Evolutionary conservation across 495 filamentous ascomycete species (phyloP), one percentile per base, ranked within the genome.

Genomic region (Penicillium daleae): DNA sequence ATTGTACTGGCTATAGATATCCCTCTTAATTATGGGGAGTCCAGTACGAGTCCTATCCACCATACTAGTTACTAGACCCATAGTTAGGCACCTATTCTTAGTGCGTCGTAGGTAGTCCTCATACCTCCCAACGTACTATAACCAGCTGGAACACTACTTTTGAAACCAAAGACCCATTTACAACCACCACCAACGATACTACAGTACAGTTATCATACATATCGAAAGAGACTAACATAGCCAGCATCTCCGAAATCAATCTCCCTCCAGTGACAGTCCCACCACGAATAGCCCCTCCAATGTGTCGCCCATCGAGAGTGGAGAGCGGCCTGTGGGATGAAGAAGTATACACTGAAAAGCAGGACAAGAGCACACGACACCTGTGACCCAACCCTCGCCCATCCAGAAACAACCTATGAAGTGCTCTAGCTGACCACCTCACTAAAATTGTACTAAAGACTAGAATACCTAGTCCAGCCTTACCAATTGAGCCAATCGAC

Each of bases 401-500:
- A 27, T 29, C 4, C 13, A 6, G 17, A 39, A 17, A 4, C 35
- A 46, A 22, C 6, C 19, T 22, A 46, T 46, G 40, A 19, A 46
- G 40, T 22, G 6, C 6, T 46, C 40, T 22, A 19, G 19, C 40
- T 39, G 35, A 22, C 40, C 22, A 27, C 22, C 13, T 26, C 44
- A 24, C 46, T 50, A 26, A 39, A 15, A 13, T 15, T n/a, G n/a
- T n/a, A n/a, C n/a, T n/a, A n/a, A n/a, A n/a, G n/a, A n/a, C n/a
- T n/a, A n/a, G n/a, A n/a, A n/a, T n/a, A n/a, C 46, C 24, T 27
- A 27, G 46, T 8, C 12, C 15, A 26, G 33, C 40, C 27, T 58
- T 33, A 44, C 32, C 21, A 26, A 44, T 55, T 50, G 56, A 56
- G 42, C 46, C 26, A 50, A 50, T 50, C 29, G 46, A 50, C 46